Base-by-base conservation (phyloP, 139 green algal genomes). In the Chlorella sp. region DNA sequence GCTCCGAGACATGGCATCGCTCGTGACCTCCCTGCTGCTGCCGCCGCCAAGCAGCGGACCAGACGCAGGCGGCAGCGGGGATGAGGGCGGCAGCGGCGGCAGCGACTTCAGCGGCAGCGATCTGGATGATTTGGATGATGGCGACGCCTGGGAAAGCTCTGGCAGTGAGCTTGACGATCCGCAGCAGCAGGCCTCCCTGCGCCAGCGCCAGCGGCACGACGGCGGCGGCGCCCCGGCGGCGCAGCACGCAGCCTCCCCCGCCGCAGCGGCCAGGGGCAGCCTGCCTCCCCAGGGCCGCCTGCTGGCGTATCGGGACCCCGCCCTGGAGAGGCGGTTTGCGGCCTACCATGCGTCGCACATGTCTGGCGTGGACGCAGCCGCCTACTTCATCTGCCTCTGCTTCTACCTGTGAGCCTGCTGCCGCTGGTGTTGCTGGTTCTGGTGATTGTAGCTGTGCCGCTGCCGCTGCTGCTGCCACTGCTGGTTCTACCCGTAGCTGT, bases 1-100 rank as follows among this genome's bases (percentile, higher is more conserved):
- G n/a, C 73, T 80, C 46, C 32, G 41, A 16, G 73, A 80, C 14
- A 36, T 67, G 19, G 32, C 46, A 13, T 32, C n/a, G 4, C 13
- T 65, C 0, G 73, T 80, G 14, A 17, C 46, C n/a, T n/a, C 46
- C 24, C 46, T 80, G 73, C n/a, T 80, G 73, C 73, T 80, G 41
- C 48, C 73, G n/a, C 43, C 43, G 38, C 19, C 5, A 30, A 38
- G 20, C 38, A 38, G 20, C 69, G 69, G 13, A 38, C 36, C 36
- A 9, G 65, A 7, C 7, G 69, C 38, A 1, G 69, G 17, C 20
- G 38, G 22, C 38, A 41, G 6, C 32, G n/a, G 13, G 34, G 64
- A 38, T 4, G 32, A 70, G 64, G 32, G 32, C 8, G 64, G 14
- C 32, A 20, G 64, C n/a, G 19, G 60, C 30, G 60, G 26, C 26